Evolutionary conservation across 192 early-diverging fungal species (phyloP), one percentile per base, ranked within the genome.

Genomic region (Jimgerdemannia lactiflua): DNA sequence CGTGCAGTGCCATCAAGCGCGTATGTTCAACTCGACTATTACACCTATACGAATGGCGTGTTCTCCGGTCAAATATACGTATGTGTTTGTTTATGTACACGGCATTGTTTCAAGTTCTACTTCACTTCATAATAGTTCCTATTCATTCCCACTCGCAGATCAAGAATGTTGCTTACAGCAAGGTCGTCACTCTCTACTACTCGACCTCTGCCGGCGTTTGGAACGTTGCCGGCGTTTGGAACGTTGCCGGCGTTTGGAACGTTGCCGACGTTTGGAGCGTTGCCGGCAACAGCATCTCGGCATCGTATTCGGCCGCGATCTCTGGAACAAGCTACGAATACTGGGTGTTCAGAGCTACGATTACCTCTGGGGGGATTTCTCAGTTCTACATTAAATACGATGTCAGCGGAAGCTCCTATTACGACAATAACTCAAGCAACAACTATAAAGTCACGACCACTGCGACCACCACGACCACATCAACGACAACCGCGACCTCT

Each of bases 311-410:
- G 40, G 40, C 72, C 68, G 9, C 29, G 7, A 77, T 77, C 44
- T 77, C 76, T 41, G 71, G 54, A 4, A 77, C 76, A 18, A 77
- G 66, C 49, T 77, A 77, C 41, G 76, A 77, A 66, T 77, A 77
- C 49, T 77, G 76, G 76, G 69, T 54, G 18, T 77, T 77, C 66
- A 69, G 18, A n/a, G 73, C 71, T 59, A 68, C 70, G 19, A 71
- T 77, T 73, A 49, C 65, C 42, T 73, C 71, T 29, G 17, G 42
- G 44, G 72, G 72, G 4, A 77, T 83, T 44, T 65, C 68, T 42
- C 39, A 83, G 59, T 83, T 83, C 69, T 83, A 83, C 64, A 74
- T 83, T 42, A 19, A 79, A 69, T 83, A 83, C 64, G 43, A 64
- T 43, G 80, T 78, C 3, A 49, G 65, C 66, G 81, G 81, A 29